Conservation (phyloP, 2,329 filamentous ascomycete species). For the Aspergillus ochraceus region DNA sequence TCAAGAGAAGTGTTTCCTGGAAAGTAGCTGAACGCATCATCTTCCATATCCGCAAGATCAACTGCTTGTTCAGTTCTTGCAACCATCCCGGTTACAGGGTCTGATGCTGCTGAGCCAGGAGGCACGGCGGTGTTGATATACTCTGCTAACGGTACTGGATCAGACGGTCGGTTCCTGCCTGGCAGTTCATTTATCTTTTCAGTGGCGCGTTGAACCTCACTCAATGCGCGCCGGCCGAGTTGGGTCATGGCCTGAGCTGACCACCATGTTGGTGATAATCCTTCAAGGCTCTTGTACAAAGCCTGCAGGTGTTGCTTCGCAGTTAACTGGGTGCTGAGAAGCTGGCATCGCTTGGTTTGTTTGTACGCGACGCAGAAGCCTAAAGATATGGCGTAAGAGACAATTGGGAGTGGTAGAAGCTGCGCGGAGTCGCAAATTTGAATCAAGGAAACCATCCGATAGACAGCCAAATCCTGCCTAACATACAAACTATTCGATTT, state of each 20-base stretch:
- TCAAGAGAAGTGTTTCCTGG: neutral
- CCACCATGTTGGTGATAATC: conserved; percentile 17
- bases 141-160: neutral
- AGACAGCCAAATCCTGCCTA: conserved; percentile 9
- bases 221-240: conserved; percentile 12
- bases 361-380: conserved; percentile 19
- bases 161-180: neutral
- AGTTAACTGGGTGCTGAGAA: conserved; percentile 9
- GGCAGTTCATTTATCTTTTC: neutral
- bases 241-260: conserved; percentile 16
- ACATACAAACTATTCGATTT: conserved; percentile 5
- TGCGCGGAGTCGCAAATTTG: conserved; percentile 4
- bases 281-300: conserved; percentile 13
- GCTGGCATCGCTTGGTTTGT: conserved; percentile 12
- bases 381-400: conserved; percentile 18
- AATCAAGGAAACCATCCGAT: conserved; percentile 4
- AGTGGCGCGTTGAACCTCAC: conserved; percentile 9
- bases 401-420: conserved; percentile 12
- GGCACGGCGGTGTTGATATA: neutral
- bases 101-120: neutral
- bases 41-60: neutral
- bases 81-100: neutral
- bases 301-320: conserved; percentile 9
- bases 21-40: neutral
- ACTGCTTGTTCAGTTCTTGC: neutral